Evolutionary conservation across 495 filamentous ascomycete genomes (phyloP).

Genomic region (Durotheca rogersii): DNA sequence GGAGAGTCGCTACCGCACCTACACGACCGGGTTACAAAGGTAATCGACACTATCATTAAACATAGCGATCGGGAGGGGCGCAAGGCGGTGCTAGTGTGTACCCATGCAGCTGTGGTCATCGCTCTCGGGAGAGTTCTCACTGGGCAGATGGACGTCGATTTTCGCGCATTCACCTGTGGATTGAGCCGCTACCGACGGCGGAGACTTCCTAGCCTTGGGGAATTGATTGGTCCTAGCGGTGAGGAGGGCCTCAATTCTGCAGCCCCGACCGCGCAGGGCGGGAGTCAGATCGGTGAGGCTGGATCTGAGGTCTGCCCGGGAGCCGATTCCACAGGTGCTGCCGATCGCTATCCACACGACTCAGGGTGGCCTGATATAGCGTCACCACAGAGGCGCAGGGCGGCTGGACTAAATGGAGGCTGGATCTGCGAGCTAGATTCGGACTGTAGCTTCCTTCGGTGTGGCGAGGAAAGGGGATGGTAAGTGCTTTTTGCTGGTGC

Average conservation of each 20-base stretch:
- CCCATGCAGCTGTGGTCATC: conserved; percentile 89
- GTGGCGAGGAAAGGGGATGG: conserved; percentile 88
- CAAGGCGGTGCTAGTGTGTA: conserved; percentile 74
- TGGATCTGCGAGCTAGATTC: conserved; percentile 81
- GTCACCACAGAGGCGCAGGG: conserved; percentile 59
- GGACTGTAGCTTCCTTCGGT: conserved; percentile 75
- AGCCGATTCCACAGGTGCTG: conserved; percentile 34
- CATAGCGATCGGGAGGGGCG: conserved; percentile 63
- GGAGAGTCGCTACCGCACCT: conserved; percentile 79
- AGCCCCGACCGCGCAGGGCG: conserved; percentile 21
- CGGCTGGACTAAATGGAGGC: conserved; percentile 69
- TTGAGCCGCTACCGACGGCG: conserved; percentile 58
- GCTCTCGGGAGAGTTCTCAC: conserved; percentile 80
- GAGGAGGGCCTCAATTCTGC: conserved; percentile 1
- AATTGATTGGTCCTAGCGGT: not conserved
- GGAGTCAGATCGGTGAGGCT: conserved; percentile 26
- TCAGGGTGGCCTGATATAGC: conserved; percentile 44
- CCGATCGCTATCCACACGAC: conserved; percentile 34
- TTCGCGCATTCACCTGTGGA: conserved; percentile 81
- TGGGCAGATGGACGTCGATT: conserved; percentile 71
- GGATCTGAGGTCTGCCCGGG: conserved; percentile 16
- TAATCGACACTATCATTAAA: conserved; percentile 68
- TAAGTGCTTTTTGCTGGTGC: conserved; percentile 48
- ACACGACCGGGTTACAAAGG: conserved; percentile 74
- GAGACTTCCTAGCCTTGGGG: not conserved